Base-by-base conservation (phyloP, 2,329 filamentous ascomycete genomes). In the Fusarium redolens region DNA sequence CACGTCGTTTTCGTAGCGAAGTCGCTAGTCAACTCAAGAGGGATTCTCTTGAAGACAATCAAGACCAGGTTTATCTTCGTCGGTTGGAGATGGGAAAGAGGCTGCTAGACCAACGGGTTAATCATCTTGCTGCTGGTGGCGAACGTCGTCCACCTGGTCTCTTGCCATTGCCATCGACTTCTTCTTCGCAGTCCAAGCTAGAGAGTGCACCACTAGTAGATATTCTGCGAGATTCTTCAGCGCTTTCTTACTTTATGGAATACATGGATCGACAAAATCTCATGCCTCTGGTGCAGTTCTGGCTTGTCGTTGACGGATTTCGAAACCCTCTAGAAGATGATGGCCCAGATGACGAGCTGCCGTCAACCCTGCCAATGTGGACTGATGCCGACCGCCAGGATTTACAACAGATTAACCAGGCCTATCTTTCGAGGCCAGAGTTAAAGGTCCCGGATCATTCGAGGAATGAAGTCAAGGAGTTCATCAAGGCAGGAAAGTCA, bases 221-320 rank as follows among this genome's bases (percentile, higher is more conserved):
- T 73, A 87, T 99, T n/a, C 86, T 99, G 65, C 92, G 95, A 74
- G 95, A 97, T 81, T 90, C 96, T 5, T 93, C 96, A 2, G 96
- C 94, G 1, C 86, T 99, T 13, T 98, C 96, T 5, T 99, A 97
- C 80, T 98, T 99, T 83, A 99, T 99, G 96, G 96, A 99, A 80
- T 98, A 95, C 78, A 99, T 99, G 96, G 96, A 99, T 80, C 91
- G 96, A 45, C 93, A 95, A 79, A 88, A 89, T 20, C 86, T 96
- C 31, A 96, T 98, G 92, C 89, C 93, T 18, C 85, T 98, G 51
- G 95, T 99, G 10, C 96, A 99, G 78, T 99, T 98, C 81, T 99
- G 96, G 95, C 91, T 99, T 44, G 96, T 98, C 6, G 96, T 98
- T 10, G 96, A 99, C 82, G 96, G 96, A 1, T 94, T 98, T 76